Evolutionary conservation across 371 early-diverging fungal genomes (phyloP).

Genomic region (Dentiscutata heterogama): DNA sequence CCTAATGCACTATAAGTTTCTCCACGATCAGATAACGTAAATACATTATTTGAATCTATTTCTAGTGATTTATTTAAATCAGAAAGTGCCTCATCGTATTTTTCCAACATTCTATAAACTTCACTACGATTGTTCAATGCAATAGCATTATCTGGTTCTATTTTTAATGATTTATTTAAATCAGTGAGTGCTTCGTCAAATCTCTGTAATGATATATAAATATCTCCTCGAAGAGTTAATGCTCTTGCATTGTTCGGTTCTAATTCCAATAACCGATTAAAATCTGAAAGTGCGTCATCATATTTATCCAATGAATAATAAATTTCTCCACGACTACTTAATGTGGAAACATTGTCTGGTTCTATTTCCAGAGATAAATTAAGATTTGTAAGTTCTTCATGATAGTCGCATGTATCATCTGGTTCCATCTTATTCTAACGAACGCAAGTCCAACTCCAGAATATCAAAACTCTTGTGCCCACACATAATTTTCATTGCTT

Average conservation of each 20-base stretch:
- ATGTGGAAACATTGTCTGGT: constrained; percentile 18
- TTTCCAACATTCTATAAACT: no score
- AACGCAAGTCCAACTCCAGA: no score
- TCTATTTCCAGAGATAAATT: constrained; percentile 10
- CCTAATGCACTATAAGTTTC: neutral
- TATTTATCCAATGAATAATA: neutral
- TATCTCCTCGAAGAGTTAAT: neutral
- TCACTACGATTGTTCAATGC: no score
- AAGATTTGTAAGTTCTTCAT: neutral
- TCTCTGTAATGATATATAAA: neutral
- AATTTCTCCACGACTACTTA: neutral
- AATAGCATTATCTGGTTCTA: neutral
- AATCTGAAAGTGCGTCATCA: neutral
- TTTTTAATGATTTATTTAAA: neutral
- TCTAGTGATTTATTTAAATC: neutral
- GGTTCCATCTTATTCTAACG: no score
- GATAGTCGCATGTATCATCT: no score
- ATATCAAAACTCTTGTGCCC: no score
- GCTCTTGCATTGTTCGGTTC: neutral
- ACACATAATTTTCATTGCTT: no score
- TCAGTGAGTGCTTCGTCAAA: constrained; percentile 21
- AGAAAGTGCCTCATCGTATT: constrained; percentile 1
- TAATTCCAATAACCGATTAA: neutral
- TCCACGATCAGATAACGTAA: neutral
- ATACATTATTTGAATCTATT: neutral